These are phyloP conservation scores for Fusarium nematophilum DNA, from an alignment of 2,329 filamentous ascomycete genomes.

Conservation along the genomic window DNA sequence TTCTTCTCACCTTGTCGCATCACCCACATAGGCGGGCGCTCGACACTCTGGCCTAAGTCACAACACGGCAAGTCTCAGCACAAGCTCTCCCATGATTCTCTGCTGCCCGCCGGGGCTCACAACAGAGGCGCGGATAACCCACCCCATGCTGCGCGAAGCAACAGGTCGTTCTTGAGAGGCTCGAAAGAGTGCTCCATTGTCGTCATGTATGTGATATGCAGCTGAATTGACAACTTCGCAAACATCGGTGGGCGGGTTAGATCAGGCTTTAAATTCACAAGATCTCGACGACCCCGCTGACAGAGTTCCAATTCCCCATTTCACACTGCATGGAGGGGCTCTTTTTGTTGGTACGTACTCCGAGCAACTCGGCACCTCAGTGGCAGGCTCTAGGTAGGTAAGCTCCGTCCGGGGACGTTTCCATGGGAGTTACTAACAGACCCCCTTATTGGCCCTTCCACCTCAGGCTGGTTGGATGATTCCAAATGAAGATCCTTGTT, in stretches of 20 bases:
- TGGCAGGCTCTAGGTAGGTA: no score
- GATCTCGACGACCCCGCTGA: slow-evolving; percentile 24
- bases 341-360: slow-evolving; percentile 7
- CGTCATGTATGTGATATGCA: slow-evolving; percentile 13
- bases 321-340: slow-evolving; percentile 21
- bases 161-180: slow-evolving; percentile 90
- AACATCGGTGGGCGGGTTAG: not conserved
- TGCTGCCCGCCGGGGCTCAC: not conserved
- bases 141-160: slow-evolving; percentile 93
- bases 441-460: no score
- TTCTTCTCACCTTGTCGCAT: slow-evolving; percentile 88
- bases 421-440: no score
- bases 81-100: slow-evolving; percentile 22
- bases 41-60: slow-evolving; percentile 81
- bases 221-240: slow-evolving; percentile 7
- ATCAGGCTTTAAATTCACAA: no score
- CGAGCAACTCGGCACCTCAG: not conserved
- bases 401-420: no score
- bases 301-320: slow-evolving; percentile 12
- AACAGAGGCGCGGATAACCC: slow-evolving; percentile 44
- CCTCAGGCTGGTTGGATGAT: slow-evolving; percentile 23
- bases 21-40: slow-evolving; percentile 96
- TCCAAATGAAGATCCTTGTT: slow-evolving; percentile 16
- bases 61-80: slow-evolving; percentile 36
- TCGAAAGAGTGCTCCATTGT: slow-evolving; percentile 79